Evolutionary conservation across 2,329 filamentous ascomycete genomes (phyloP).

Genomic region (Venturia nashicola): DNA sequence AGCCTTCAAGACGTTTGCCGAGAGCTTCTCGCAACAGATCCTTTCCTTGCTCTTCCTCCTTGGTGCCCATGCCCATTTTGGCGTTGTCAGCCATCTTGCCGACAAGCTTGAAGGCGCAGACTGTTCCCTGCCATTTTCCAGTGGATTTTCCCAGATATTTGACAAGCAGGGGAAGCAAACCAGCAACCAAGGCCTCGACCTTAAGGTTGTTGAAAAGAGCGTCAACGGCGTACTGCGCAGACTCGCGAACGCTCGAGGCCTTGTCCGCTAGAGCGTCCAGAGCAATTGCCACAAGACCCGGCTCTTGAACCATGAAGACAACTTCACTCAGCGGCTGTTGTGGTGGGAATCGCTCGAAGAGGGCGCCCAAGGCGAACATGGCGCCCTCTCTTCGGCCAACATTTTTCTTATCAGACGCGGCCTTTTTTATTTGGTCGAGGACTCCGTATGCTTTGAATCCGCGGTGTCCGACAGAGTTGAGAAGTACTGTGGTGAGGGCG

Average conservation of each 20-base stretch:
- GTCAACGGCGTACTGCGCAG: conserved; percentile 88
- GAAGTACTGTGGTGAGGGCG: conserved; percentile 49
- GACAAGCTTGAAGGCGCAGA: conserved; percentile 72
- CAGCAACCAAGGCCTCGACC: conserved; percentile 71
- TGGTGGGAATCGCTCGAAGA: conserved; percentile 80
- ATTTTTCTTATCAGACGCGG: conserved; percentile 87
- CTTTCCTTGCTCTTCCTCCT: conserved; percentile 77
- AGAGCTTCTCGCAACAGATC: conserved; percentile 82
- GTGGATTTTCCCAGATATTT: conserved; percentile 70
- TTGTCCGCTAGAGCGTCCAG: conserved; percentile 87
- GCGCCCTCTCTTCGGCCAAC: conserved; percentile 74
- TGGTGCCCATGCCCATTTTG: conserved; percentile 69
- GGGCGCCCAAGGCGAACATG: conserved; percentile 86
- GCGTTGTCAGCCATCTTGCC: conserved; percentile 94
- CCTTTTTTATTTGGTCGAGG: conserved; percentile 56
- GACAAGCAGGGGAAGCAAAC: conserved; percentile 63
- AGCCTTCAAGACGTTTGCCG: conserved; percentile 71
- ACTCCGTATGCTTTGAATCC: conserved; percentile 51
- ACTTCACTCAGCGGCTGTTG: conserved; percentile 69
- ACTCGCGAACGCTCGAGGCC: conserved; percentile 74
- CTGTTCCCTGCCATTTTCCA: conserved; percentile 94
- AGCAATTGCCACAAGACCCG: conserved; percentile 56
- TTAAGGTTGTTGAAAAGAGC: conserved; percentile 69
- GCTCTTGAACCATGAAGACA: conserved; percentile 70
- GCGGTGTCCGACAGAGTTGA: conserved; percentile 52